Evolutionary conservation across 257 asterid species (phyloP), one percentile per base, ranked within the genome.

Genomic region (Prunella vulgaris): DNA sequence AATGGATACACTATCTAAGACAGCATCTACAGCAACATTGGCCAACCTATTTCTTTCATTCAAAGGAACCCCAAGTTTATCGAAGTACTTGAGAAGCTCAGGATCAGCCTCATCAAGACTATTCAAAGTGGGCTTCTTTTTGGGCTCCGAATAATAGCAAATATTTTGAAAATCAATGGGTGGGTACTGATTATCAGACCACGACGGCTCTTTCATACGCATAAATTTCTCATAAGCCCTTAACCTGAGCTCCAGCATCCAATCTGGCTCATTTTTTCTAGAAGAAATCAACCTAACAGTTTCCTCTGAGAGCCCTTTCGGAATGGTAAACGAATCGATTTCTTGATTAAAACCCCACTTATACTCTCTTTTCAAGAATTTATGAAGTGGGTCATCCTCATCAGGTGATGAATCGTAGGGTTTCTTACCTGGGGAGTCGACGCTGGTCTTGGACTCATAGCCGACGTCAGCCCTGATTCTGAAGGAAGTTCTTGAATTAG

Each of bases 1-100:
- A 58, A 93, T 90, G 3, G 97, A 90, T n/a, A 87, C 96, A 28
- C 99, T 90, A 63, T 93, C 99, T 20, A 93, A 82, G 59, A 93
- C 99, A 4, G 95, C 99, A 75, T 94, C 99, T 9, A 91, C 97
- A 0, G 99, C 99, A 0, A 94, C 97, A 68, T 94, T 94, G 24
- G 99, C 99, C 68, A 93, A 75, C 27, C 99, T 76, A 70, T 94
- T 91, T 82, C 79, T 70, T 64, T 94, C 99, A 66, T 87, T 94
- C 81, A 94, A 77, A 54, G 99, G 97, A 33, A 94, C 59, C 59
- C 99, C 97, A 52, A 94, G 82, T 69, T 77, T 94, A 24, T 94
- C 99, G 66, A 90, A 94, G 58, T 94, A 91, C 79, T 33, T 87
- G 69, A 94, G 37, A 35, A 90, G 85, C 81, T 89, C 97, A 24